Evolutionary conservation across 768 basidiomycete species (phyloP).

Genomic region (Tulasnella calospora): DNA sequence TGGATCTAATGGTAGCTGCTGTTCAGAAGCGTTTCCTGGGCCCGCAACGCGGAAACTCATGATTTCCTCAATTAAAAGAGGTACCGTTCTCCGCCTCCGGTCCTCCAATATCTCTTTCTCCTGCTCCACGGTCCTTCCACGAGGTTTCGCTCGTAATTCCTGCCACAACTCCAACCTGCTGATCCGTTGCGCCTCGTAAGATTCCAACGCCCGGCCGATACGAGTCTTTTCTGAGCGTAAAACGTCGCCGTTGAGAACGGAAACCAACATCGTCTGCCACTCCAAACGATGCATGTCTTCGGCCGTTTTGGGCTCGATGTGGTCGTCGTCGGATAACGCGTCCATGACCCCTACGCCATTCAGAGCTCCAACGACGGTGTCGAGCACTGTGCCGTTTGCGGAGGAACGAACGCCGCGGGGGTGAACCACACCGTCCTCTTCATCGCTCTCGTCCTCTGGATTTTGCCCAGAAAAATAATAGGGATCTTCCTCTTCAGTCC

Average conservation of each 20-base stretch:
- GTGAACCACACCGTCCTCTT: slow-evolving; percentile 48
- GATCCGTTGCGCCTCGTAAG: slow-evolving; percentile 63
- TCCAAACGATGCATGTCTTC: slow-evolving; percentile 80
- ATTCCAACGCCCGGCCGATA: slow-evolving; percentile 73
- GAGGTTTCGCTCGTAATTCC: slow-evolving; percentile 80
- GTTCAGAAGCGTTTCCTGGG: slow-evolving; percentile 31
- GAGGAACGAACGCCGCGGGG: neutral
- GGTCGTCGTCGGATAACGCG: slow-evolving; percentile 54
- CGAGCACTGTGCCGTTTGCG: slow-evolving; percentile 8
- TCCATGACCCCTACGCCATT: slow-evolving; percentile 33
- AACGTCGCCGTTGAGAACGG: slow-evolving; percentile 90
- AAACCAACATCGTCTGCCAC: slow-evolving; percentile 94
- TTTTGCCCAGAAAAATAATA: slow-evolving; percentile 21
- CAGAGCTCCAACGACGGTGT: neutral
- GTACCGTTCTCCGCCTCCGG: slow-evolving; percentile 71
- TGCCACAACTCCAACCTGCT: slow-evolving; percentile 76
- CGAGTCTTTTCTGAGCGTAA: slow-evolving; percentile 92
- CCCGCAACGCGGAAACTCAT: slow-evolving; percentile 62
- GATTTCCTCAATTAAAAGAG: slow-evolving; percentile 79
- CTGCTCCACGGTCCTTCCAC: slow-evolving; percentile 73
- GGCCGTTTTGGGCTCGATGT: slow-evolving; percentile 59
- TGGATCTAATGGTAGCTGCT: slow-evolving; percentile 28
- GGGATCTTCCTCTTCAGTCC: slow-evolving; percentile 23
- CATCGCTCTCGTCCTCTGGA: slow-evolving; percentile 52
- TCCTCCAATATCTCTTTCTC: slow-evolving; percentile 80